Evolutionary conservation across 2,329 filamentous ascomycete species (phyloP).

Genomic region (Neospermospora avenae): DNA sequence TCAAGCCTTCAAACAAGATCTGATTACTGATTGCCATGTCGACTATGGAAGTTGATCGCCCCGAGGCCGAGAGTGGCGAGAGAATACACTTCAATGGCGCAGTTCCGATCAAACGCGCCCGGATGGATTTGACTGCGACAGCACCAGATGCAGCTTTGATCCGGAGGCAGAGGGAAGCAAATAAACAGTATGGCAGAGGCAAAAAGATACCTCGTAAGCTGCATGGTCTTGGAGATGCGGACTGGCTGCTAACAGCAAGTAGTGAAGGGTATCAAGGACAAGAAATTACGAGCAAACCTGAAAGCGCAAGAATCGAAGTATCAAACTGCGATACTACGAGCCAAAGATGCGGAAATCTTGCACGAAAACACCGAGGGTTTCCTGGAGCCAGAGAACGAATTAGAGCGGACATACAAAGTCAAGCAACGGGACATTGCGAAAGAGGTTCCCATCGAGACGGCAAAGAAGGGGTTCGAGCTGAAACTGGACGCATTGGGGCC

Average conservation of each 20-base stretch:
- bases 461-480: constrained; percentile 89
- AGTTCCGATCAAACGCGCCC: constrained; percentile 45
- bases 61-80: constrained; percentile 7
- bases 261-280: constrained; percentile 68
- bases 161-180: constrained; percentile 57
- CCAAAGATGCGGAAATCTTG: constrained; percentile 93
- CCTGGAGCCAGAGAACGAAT: constrained; percentile 79
- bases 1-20: not conserved
- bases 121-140: constrained; percentile 45
- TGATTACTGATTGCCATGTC: not conserved
- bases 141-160: constrained; percentile 30
- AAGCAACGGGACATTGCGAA: constrained; percentile 80
- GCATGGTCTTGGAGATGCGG: not conserved
- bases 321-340: constrained; percentile 73
- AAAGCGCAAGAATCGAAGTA: constrained; percentile 78
- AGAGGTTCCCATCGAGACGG: constrained; percentile 75
- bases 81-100: constrained; percentile 48
- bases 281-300: constrained; percentile 81
- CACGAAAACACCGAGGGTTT: constrained; percentile 84
- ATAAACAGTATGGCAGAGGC: constrained; percentile 81
- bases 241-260: not conserved
- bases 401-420: constrained; percentile 91
- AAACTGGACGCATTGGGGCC: constrained; percentile 80
- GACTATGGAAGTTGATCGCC: constrained; percentile 23
- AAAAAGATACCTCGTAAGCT: constrained; percentile 57